Conservation (phyloP, 805 yeast genomes). For the Kuraishia molischiana region DNA sequence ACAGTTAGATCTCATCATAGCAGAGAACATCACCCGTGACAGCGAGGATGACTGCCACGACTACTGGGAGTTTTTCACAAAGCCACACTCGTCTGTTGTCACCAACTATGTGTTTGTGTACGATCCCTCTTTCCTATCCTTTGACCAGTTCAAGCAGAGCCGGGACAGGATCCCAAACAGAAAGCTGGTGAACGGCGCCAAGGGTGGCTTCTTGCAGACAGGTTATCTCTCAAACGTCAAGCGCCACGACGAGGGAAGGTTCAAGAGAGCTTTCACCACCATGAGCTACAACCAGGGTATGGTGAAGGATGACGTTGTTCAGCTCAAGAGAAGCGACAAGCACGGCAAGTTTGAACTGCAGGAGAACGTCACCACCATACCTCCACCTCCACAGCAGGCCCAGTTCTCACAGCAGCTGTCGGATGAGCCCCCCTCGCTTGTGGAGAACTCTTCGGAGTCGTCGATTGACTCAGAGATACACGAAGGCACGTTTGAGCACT, state of each 20-base stretch:
- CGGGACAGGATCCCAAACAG: background rate
- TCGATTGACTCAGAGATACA: background rate
- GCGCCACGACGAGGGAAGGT: background rate
- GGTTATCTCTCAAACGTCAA: background rate
- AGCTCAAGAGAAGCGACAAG: background rate
- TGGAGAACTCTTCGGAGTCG: constrained; percentile 1
- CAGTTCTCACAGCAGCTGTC: background rate
- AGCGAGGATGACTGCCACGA: constrained; percentile 5
- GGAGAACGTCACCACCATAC: background rate
- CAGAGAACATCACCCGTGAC: constrained; percentile 18
- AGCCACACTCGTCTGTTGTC: background rate
- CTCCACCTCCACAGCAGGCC: background rate
- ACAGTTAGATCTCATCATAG: constrained; percentile 15
- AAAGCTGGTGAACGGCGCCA: background rate
- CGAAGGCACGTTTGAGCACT: constrained; percentile 1
- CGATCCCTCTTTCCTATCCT: background rate
- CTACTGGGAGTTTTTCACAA: background rate
- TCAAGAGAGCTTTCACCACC: background rate
- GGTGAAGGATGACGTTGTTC: background rate
- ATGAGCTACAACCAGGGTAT: constrained; percentile 1
- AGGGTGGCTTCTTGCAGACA: background rate
- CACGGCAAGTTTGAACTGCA: background rate
- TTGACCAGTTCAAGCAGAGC: background rate
- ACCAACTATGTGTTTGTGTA: background rate
- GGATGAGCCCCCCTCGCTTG: constrained; percentile 3